phyloP scores from a whole-genome alignment of 1,284 basidiomycete species.

The Macrocystidia cucumis region DNA sequence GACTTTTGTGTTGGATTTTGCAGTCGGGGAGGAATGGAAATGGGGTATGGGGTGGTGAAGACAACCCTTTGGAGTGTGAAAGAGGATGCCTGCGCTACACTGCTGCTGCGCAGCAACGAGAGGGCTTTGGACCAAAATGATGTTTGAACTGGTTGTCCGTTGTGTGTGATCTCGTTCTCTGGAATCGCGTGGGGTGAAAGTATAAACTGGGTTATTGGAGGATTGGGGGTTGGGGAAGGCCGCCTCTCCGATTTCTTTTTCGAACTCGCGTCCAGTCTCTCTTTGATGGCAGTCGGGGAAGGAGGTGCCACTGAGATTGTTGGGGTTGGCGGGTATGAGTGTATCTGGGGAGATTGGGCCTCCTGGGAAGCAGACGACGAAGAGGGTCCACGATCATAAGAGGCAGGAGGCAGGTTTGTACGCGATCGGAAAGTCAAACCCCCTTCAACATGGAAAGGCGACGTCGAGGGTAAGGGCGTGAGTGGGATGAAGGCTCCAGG shows the following conservation, averaged over 20 bases:
- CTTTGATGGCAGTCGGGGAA: constrained; percentile 33
- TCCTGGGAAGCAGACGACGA: constrained; percentile 24
- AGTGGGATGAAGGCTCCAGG: constrained; percentile 59
- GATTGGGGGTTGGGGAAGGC: constrained; percentile 13
- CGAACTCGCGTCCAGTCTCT: constrained; percentile 27
- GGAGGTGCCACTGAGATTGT: constrained; percentile 33
- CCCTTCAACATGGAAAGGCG: constrained; percentile 51
- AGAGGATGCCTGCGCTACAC: too few relatives aligned
- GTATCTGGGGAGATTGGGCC: constrained; percentile 29
- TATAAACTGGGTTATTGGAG: constrained; percentile 54
- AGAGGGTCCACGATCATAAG: constrained; percentile 7
- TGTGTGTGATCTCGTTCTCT: constrained; percentile 27
- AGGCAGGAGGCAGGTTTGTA: constrained; percentile 28
- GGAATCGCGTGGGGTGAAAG: constrained; percentile 45
- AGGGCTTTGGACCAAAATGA: constrained; percentile 53
- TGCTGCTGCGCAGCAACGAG: constrained; percentile 45
- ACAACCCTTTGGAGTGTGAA: constrained; percentile 60
- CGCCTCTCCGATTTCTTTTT: constrained; percentile 5
- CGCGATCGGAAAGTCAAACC: constrained; percentile 57
- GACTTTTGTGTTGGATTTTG: too few relatives aligned
- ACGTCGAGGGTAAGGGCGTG: constrained; percentile 44
- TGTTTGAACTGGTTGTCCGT: constrained; percentile 14
- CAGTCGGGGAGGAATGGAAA: constrained; percentile 9
- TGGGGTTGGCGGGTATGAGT: constrained; percentile 67
- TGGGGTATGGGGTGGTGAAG: constrained; percentile 39